Evolutionary conservation across 116 monocot genomes (phyloP), one percentile per base, ranked within the genome.

Genomic region (Dioscorea cayenensis): DNA sequence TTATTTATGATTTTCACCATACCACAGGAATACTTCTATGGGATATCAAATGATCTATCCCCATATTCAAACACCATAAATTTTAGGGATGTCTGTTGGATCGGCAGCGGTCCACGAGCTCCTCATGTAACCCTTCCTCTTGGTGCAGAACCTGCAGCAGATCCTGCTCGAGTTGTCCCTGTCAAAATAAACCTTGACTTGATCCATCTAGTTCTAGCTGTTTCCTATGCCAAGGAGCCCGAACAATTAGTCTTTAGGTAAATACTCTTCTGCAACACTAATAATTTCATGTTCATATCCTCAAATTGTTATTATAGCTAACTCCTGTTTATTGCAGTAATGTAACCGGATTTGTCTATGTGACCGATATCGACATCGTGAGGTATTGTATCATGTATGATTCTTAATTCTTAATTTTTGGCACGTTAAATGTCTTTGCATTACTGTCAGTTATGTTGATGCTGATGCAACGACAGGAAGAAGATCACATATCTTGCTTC

Each of bases 191-290:
- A 79, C 67, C 85, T 76, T 50, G 97, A 97, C 67, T 84, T 97
- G 52, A 80, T 99, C 27, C 91, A 91, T 82, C 79, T 71, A 64
- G 85, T 94, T 82, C 80, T 99, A 66, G 94, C 94, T 71, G 91
- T 94, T 78, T 99, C 94, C 37, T 94, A 90, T 87, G 99, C 94
- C 7, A 93, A 91, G 80, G 91, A 99, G 75, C 78, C 88, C 66
- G 89, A 94, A 70, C 81, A 93, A 76, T 87, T 99, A 36, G 80
- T 91, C 63, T 89, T 94, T 49, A 94, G 99, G 99, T 89, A 85
- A 80, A 37, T 61, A n/a, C n/a, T 55, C 14, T 16, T 18, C 0
- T 16, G 55, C n/a, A n/a, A 14, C 3, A 66, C 43, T 43, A 43
- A 43, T 43, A 32, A 32, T 32, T 32, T 32, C 12, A 43, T 43